Conservation (phyloP, 2,329 filamentous ascomycete genomes). For the Aspergillus hiratsukae region DNA sequence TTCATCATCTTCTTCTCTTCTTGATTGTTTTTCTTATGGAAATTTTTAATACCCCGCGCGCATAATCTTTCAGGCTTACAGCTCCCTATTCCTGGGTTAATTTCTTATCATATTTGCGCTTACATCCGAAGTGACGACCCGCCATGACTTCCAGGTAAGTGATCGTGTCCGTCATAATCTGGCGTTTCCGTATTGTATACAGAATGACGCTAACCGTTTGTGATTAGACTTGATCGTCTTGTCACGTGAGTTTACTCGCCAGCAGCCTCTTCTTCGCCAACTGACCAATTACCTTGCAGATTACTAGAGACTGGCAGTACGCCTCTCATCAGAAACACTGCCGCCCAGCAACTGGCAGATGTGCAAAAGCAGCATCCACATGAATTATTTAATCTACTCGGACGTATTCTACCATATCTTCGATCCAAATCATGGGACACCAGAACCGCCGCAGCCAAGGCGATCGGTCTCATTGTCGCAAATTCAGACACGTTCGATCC, state of each 20-base stretch:
- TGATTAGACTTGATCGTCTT: conserved; percentile 69
- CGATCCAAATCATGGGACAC: conserved; percentile 97
- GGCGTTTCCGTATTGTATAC: conserved; percentile 14
- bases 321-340: conserved; percentile 90
- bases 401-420: conserved; percentile 90
- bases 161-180: conserved; percentile 17
- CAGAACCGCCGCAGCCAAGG: conserved; percentile 84
- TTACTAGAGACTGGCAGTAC: conserved; percentile 97
- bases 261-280: conserved; percentile 1
- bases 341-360: conserved; percentile 92
- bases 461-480: conserved; percentile 87
- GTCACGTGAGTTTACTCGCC: conserved; percentile 67
- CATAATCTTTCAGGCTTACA: neutral
- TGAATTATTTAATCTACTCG: conserved; percentile 92
- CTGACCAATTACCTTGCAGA: conserved; percentile 46
- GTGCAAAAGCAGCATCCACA: conserved; percentile 98
- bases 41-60: conserved; percentile 1
- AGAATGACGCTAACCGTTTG: conserved; percentile 31
- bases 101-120: conserved; percentile 17
- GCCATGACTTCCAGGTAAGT: conserved; percentile 43
- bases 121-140: conserved; percentile 23
- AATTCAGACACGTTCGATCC: conserved; percentile 86
- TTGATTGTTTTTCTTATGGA: conserved; percentile 1
- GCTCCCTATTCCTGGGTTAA: neutral
- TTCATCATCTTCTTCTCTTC: conserved; percentile 1